Evolutionary conservation across 2,329 filamentous ascomycete species (phyloP), one percentile per base, ranked within the genome.

Genomic region (Trichoderma lentiforme): DNA sequence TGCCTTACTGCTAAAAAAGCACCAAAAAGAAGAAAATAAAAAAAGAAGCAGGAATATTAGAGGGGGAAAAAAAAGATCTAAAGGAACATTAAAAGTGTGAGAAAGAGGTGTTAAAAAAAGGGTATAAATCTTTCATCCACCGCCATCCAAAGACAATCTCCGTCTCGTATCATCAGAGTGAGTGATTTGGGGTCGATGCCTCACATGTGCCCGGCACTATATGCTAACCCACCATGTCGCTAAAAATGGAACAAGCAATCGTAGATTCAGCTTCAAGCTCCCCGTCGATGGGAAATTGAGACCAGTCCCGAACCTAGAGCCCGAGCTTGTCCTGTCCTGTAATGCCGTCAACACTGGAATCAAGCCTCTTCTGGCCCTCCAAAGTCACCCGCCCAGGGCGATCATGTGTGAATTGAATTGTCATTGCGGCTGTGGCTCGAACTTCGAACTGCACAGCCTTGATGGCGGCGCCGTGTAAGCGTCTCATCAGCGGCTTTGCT

Each of bases 381-480:
- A n/a, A 47, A 47, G 43, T 47, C 43, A 47, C 43, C 18, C 43
- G 43, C 9, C 18, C 28, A 39, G 18, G 8, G 28, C 15, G 3
- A 32, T 32, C 30, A 21, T 47, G 43, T 53, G 47, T 53, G 4
- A 12, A 53, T 14, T 21, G 11, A 4, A 11, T 12, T 11, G 32
- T 28, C 30, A 51, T 36, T 61, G 57, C 53, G 57, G 66, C 66
- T 58, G 66, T 69, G 66, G 36, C 32, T 39, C 56, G 14, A 58
- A 43, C 11, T 24, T 24, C 26, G 14, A 39, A 39, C 51, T 69
- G 66, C 66, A 69, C 66, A 69, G 66, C 66, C 66, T 26, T 61
- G 43, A 66, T 69, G 66, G 39, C 53, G 53, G 36, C 66, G 66
- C 28, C 66, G n/a, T 69, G 57, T 69, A 61, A 69, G 66, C 66